Evolutionary conservation across 2,329 filamentous ascomycete species (phyloP), one percentile per base, ranked within the genome.

Genomic region (Colletotrichum kahawae): DNA sequence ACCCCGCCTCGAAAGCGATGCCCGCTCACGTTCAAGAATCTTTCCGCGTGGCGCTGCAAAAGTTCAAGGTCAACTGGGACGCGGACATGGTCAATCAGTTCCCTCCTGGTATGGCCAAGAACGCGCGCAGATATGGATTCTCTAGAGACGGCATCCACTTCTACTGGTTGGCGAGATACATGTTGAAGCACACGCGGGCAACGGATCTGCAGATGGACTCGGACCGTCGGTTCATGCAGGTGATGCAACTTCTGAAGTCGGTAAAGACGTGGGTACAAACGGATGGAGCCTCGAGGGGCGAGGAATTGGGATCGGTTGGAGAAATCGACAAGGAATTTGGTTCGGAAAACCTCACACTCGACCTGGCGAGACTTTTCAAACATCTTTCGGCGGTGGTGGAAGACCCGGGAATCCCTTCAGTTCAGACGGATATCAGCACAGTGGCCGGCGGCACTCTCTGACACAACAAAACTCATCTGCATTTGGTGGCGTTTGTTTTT

Each of bases 61-160:
- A 94, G 79, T 95, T 94, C 90, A 95, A 95, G 83, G 86, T 86
- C 21, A 90, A 89, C 76, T 95, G 93, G 93, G 93, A 95, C 80
- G 84, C 87, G 72, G 94, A 95, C 79, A 92, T 94, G 86, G 86
- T 88, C 14, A 84, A 89, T 48, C 93, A 95, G 80, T 95, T 94
- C 76, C 91, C 92, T 8, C 90, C 83, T 5, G 79, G 81, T 7
- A 74, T 85, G 29, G 81, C 85, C 7, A 86, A 86, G n/a, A 89
- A 89, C 70, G 86, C 86, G 65, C 87, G 88, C 63, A 90, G 93
- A 18, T 89, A 92, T 77, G 93, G 93, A 1, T 95, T 95, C 82
- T 94, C 91, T 69, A 86, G 93, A 65, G 93, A 95, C 78, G 93
- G 90, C 2, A 90, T 94, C 16, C 93, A 94, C 79, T 95, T 93